Percentiles rank a stretch among this genome's conserved stretches.
These are phyloP conservation scores for Cryptosporidium felis DNA, from an alignment of 169 alveolate genomes.

Conservation along the genomic window DNA sequence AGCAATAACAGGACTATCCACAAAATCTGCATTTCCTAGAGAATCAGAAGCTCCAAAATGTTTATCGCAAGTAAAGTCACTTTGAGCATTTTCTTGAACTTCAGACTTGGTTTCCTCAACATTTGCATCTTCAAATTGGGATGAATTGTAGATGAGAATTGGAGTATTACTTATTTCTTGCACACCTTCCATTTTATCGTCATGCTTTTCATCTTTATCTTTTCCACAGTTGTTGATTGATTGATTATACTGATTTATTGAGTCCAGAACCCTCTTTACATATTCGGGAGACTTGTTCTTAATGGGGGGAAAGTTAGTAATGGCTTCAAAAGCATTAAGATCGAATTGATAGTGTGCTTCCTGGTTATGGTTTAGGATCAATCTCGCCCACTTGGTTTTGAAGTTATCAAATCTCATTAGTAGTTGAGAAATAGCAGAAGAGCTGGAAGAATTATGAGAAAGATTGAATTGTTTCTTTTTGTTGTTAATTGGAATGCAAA, in stretches of 20 bases:
- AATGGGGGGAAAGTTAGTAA: constrained; percentile 33
- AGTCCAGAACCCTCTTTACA: constrained; percentile 3
- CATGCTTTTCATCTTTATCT: not conserved
- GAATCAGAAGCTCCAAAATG: not conserved
- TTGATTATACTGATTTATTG: constrained; percentile 20
- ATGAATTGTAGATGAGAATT: not conserved
- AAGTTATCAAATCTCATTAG: constrained; percentile 32
- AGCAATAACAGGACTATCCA: not conserved
- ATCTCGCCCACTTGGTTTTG: constrained; percentile 51
- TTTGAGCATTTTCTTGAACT: not conserved
- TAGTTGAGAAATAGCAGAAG: constrained; percentile 14
- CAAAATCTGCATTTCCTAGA: not conserved
- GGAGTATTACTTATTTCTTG: not conserved
- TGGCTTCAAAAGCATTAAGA: constrained; percentile 49
- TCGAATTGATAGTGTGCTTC: constrained; percentile 61
- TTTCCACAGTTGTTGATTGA: not conserved
- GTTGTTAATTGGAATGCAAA: constrained; percentile 1
- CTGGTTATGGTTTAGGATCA: constrained; percentile 46
- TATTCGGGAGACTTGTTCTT: constrained; percentile 61
- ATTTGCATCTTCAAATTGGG: not conserved
- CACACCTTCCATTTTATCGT: not conserved
- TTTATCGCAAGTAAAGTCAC: not conserved
- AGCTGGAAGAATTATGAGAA: not conserved
- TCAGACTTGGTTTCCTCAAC: not conserved
- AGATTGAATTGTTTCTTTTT: constrained; percentile 6